Conservation (phyloP, 768 basidiomycete species). For the Calocera viscosa region DNA sequence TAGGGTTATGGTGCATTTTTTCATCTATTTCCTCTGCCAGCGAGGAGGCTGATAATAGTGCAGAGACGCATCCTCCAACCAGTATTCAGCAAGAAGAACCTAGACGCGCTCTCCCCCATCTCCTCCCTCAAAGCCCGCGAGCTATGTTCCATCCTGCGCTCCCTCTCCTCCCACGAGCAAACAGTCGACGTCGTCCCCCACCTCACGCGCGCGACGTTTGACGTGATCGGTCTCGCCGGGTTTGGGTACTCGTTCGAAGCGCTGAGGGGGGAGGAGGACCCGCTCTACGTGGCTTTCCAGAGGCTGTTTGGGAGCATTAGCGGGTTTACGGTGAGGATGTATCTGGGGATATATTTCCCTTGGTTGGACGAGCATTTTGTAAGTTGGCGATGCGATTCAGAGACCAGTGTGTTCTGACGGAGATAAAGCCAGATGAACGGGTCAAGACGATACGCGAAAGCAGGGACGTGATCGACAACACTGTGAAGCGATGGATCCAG, state of each 20-base stretch:
- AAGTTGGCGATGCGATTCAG: not conserved
- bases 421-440: not conserved
- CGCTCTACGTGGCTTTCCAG: not conserved
- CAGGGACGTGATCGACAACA: not conserved
- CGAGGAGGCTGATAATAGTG: not conserved
- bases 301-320: not conserved
- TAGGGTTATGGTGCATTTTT: conserved; percentile 22
- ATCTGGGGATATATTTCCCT: not conserved
- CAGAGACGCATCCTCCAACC: conserved; percentile 35
- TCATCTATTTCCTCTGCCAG: no score
- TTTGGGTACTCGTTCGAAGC: conserved; percentile 73
- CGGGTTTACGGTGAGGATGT: not conserved
- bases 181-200: conserved; percentile 47
- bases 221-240: conserved; percentile 63
- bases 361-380: not conserved
- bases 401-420: not conserved
- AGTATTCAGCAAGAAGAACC: conserved; percentile 40
- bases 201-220: conserved; percentile 57
- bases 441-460: not conserved
- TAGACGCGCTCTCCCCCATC: conserved; percentile 41
- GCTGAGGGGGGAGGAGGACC: conserved; percentile 27
- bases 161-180: conserved; percentile 23
- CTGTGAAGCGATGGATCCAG: not conserved
- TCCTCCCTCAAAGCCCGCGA: conserved; percentile 47
- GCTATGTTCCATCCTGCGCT: conserved; percentile 26